Base-by-base conservation (phyloP, 106 monocot species). In the Dendrobium huoshanense region DNA sequence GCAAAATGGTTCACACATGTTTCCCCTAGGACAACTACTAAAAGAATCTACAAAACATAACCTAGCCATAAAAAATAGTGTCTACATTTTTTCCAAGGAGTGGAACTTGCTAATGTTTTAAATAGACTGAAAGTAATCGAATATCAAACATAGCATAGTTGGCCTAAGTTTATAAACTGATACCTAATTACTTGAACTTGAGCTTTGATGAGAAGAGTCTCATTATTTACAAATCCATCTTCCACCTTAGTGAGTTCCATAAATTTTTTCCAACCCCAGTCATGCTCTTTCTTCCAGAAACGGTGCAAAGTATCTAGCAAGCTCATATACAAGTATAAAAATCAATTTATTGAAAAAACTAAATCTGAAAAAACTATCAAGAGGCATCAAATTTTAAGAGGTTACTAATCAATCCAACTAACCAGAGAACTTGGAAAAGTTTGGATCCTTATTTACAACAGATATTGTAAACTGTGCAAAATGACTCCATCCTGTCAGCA, bases 191-290 rank as follows among this genome's bases (percentile, higher is more conserved):
- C 97, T 88, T 97, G 97, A 85, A 97, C 94, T 88, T 97, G 89
- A 70, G 92, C 97, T 87, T 94, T 98, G 75, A 94, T 98, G 64
- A 89, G 82, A 77, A 98, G 94, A 75, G 87, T 87, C 59, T 94
- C 97, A 41, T 79, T 80, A 65, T 84, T 89, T 81, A 98, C 61
- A 87, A 94, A 98, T 10, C 94, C 97, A 67, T 98, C 97, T 51
- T 80, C 70, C 9, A 98, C 82, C 85, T 92, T 94, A 58, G 92
- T 87, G 20, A 94, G 75, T 84, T 97, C 94, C 88, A 97, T 94
- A 78, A 97, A 97, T 67, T 97, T 94, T 84, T 97, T 97, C 96
- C 96, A 97, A 4, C 96, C 96, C 96, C 96, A 97, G 75, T 97
- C 94, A 83, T 94, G 97, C 81, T 98, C 97, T 82, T 97, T 94